Conservation (phyloP, 208 protist genomes). For the Wallacemonas rigidus region DNA sequence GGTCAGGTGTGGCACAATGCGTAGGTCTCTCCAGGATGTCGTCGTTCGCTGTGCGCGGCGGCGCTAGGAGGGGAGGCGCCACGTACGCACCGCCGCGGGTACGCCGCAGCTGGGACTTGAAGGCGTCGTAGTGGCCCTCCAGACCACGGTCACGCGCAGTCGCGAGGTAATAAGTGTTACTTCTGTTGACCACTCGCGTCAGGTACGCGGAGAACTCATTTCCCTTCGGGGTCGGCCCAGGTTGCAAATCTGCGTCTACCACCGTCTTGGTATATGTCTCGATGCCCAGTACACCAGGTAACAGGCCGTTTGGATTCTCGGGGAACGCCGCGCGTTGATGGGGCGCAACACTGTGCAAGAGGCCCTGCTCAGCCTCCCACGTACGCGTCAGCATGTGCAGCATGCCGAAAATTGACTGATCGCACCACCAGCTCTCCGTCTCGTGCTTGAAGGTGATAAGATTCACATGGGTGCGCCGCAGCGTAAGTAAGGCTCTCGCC, state of each 20-base stretch:
- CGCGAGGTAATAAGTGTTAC: background rate
- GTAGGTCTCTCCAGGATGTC: background rate
- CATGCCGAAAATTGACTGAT: constrained; percentile 28
- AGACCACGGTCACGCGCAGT: background rate
- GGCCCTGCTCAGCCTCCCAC: constrained; percentile 24
- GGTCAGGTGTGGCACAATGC: background rate
- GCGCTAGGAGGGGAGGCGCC: background rate
- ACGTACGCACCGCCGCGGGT: background rate
- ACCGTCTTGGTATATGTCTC: constrained; percentile 16
- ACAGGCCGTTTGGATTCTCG: constrained; percentile 16
- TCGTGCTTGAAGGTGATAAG: background rate
- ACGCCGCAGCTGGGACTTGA: background rate
- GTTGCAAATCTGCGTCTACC: background rate
- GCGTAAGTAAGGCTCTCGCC: background rate
- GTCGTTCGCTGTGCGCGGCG: background rate
- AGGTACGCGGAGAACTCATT: background rate
- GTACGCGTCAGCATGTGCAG: constrained; percentile 22
- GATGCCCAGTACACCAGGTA: constrained; percentile 20
- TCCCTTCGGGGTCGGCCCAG: background rate
- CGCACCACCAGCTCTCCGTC: constrained; percentile 22
- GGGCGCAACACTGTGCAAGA: constrained; percentile 11
- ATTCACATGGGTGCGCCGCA: background rate
- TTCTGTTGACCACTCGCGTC: background rate
- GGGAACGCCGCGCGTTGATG: background rate
- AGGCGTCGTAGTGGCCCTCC: background rate